Conservation (phyloP, 441 rosid species). For the Adansonia madagascariensis region DNA sequence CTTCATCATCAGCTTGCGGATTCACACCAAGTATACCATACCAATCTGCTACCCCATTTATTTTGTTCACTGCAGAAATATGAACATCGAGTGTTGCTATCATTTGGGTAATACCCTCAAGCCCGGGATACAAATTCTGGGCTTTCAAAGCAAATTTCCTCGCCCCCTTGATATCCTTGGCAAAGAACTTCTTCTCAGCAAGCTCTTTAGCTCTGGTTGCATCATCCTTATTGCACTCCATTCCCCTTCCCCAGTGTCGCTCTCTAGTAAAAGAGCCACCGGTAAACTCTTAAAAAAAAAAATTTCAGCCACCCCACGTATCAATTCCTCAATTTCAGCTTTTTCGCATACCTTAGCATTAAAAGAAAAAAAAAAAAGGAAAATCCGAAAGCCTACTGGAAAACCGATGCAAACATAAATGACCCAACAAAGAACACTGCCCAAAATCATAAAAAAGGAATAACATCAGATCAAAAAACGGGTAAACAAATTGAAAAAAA, state of each 20-base stretch:
- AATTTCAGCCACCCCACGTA: neutral
- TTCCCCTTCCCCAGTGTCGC: conserved; percentile 28
- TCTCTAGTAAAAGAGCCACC: neutral
- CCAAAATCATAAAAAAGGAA: neutral
- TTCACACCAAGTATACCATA: conserved; percentile 56
- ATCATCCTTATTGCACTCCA: conserved; percentile 77
- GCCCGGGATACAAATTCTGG: conserved; percentile 57
- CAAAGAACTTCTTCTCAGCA: conserved; percentile 62
- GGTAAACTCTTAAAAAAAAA: conserved; percentile 13
- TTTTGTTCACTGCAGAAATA: conserved; percentile 54
- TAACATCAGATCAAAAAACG: neutral
- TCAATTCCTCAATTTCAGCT: conserved; percentile 13
- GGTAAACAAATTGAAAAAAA: neutral
- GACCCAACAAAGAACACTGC: neutral
- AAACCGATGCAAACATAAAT: neutral
- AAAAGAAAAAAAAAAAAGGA: neutral
- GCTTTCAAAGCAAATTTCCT: conserved; percentile 70
- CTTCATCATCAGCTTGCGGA: conserved; percentile 55
- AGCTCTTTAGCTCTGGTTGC: conserved; percentile 68
- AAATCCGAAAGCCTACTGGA: neutral
- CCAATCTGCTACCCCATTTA: conserved; percentile 55
- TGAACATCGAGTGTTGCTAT: conserved; percentile 55
- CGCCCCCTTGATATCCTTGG: conserved; percentile 56
- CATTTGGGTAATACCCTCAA: conserved; percentile 67
- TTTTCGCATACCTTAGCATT: conserved; percentile 13